Percentiles rank a stretch among this genome's conserved stretches.
Evolutionary conservation across 2,329 filamentous ascomycete genomes (phyloP).

Genomic region (Colletotrichum liriopes): DNA sequence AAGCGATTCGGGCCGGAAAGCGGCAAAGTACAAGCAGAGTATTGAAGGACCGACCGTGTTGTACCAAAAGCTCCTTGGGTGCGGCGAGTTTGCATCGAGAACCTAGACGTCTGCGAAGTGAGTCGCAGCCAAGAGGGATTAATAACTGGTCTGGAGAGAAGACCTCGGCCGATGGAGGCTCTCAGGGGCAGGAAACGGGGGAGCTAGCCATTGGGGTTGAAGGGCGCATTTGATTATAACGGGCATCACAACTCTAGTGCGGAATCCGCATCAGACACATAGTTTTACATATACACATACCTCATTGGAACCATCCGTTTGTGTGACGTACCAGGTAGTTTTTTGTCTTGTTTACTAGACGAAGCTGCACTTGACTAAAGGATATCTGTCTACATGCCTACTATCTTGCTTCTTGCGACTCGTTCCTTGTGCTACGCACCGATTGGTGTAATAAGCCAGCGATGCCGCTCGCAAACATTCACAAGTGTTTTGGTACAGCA

Average conservation of each 20-base stretch:
- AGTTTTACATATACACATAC: slow-evolving; percentile 32
- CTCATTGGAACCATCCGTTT: neutral
- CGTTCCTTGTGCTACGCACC: neutral
- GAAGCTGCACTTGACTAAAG: neutral
- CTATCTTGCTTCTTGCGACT: neutral
- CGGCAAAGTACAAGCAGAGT: slow-evolving; percentile 20
- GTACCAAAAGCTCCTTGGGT: slow-evolving; percentile 40
- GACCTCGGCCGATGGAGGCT: slow-evolving; percentile 1
- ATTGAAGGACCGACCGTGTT: slow-evolving; percentile 17
- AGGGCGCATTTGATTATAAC: slow-evolving; percentile 30
- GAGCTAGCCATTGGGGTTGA: slow-evolving; percentile 18
- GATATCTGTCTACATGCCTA: no score
- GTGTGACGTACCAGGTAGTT: neutral
- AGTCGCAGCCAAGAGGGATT: slow-evolving; percentile 27
- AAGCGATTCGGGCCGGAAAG: slow-evolving; percentile 22
- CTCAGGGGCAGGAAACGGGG: slow-evolving; percentile 26
- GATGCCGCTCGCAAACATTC: no score
- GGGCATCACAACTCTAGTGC: slow-evolving; percentile 33
- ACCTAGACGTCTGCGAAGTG: slow-evolving; percentile 27
- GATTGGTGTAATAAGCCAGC: no score
- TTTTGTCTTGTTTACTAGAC: neutral
- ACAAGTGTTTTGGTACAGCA: no score
- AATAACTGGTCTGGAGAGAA: slow-evolving; percentile 20
- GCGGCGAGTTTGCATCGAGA: slow-evolving; percentile 36
- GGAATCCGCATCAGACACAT: slow-evolving; percentile 31